A percentile compares a stretch with the other conserved stretches of the same genome.
Evolutionary conservation across 2,329 filamentous ascomycete species (phyloP).

Genomic region (Trichoderma atrobrunneum): DNA sequence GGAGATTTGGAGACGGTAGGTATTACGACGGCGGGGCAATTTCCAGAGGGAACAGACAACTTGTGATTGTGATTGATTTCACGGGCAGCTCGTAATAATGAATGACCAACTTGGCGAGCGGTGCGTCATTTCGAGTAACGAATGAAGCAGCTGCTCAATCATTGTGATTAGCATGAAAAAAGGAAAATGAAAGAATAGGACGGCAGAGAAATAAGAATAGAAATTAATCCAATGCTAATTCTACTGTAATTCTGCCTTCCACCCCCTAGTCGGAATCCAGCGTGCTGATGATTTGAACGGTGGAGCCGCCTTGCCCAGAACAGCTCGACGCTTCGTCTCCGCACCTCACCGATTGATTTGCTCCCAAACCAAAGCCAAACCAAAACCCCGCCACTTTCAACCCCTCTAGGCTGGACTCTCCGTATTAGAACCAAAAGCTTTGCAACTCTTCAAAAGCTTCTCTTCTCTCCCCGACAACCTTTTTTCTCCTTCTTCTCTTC

Average conservation of each 20-base stretch:
- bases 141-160: too few species aligned
- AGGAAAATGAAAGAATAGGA: background rate
- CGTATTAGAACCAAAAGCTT: slow-evolving; percentile 8
- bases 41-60: background rate
- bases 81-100: background rate
- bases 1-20: slow-evolving; percentile 5
- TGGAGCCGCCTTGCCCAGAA: background rate
- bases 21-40: slow-evolving; percentile 5
- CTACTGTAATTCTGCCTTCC: background rate
- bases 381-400: slow-evolving; percentile 32
- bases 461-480: background rate
- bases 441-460: slow-evolving; percentile 3
- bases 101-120: background rate
- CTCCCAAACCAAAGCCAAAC: slow-evolving; percentile 24
- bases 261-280: background rate
- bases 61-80: background rate
- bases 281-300: slow-evolving; percentile 3
- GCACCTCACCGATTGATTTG: slow-evolving; percentile 28
- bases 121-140: background rate
- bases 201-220: background rate
- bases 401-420: slow-evolving; percentile 23
- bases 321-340: slow-evolving; percentile 19
- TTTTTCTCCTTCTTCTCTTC: slow-evolving; percentile 3
- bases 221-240: background rate
- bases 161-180: background rate